A percentile compares a stretch with the other conserved stretches of the same genome.
Evolutionary conservation across 768 basidiomycete genomes (phyloP).

Genomic region (Phylloporus scabripes): DNA sequence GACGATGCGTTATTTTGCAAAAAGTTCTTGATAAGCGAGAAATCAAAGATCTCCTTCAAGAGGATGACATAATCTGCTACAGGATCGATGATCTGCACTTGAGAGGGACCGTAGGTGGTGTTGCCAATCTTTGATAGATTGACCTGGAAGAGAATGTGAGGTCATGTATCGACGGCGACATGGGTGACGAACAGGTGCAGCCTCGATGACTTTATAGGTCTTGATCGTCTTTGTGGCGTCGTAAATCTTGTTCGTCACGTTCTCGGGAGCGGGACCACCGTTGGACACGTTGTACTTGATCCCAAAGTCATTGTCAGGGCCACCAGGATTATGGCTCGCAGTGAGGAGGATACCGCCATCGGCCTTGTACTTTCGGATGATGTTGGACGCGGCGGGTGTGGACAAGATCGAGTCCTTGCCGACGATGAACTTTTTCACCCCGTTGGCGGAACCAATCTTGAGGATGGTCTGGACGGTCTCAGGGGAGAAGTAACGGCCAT

Average conservation of each 20-base stretch:
- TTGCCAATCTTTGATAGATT: conserved; percentile 82
- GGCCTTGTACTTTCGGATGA: conserved; percentile 95
- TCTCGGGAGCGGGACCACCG: conserved; percentile 96
- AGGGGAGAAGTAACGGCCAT: conserved; percentile 88
- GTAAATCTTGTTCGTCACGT: conserved; percentile 92
- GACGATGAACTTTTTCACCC: conserved; percentile 86
- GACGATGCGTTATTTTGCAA: conserved; percentile 60
- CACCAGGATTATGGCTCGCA: conserved; percentile 96
- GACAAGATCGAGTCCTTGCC: conserved; percentile 91
- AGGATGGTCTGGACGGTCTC: conserved; percentile 89
- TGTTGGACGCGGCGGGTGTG: conserved; percentile 93
- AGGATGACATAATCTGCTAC: conserved; percentile 83
- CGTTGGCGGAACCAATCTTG: conserved; percentile 91
- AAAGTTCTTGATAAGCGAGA: conserved; percentile 86
- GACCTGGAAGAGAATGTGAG: conserved; percentile 41
- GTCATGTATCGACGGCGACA: neutral
- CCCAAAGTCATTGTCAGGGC: conserved; percentile 97
- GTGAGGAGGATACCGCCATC: conserved; percentile 96
- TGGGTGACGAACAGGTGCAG: conserved; percentile 55
- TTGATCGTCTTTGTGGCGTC: conserved; percentile 84
- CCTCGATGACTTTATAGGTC: conserved; percentile 80
- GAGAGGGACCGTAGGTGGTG: conserved; percentile 71
- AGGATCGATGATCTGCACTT: conserved; percentile 91
- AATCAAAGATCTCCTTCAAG: conserved; percentile 90
- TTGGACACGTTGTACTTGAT: conserved; percentile 99